Evolutionary conservation across 2,329 filamentous ascomycete species (phyloP).

Genomic region (Daldinia sp.): DNA sequence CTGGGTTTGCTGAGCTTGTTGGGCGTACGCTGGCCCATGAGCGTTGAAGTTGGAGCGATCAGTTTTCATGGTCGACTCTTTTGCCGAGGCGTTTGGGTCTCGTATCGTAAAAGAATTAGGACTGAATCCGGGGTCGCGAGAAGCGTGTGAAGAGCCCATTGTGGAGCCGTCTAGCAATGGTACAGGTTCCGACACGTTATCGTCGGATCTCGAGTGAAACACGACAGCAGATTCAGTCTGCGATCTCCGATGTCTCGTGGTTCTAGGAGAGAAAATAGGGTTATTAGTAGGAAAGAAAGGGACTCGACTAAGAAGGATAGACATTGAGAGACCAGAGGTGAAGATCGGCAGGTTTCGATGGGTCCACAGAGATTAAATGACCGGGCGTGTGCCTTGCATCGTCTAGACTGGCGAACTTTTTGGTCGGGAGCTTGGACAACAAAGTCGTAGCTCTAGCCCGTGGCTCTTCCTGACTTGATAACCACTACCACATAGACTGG

Average conservation of each 20-base stretch:
- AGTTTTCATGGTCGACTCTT: conserved; percentile 24
- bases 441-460: conserved; percentile 17
- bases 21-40: conserved; percentile 27
- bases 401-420: conserved; percentile 21
- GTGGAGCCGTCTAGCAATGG: conserved; percentile 33
- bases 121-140: conserved; percentile 32
- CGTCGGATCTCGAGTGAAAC: conserved; percentile 36
- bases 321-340: conserved; percentile 28
- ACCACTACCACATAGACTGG: conserved; percentile 12
- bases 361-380: conserved; percentile 40
- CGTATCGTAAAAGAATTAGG: conserved; percentile 32
- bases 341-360: conserved; percentile 40
- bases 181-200: conserved; percentile 36
- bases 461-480: conserved; percentile 5
- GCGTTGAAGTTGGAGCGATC: conserved; percentile 34
- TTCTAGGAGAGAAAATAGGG: conserved; percentile 30
- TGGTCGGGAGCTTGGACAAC: conserved; percentile 13
- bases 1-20: conserved; percentile 36
- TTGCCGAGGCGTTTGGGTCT: conserved; percentile 19
- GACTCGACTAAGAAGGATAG: conserved; percentile 12
- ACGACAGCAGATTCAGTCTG: conserved; percentile 39
- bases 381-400: conserved; percentile 35
- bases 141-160: conserved; percentile 31
- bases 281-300: conserved; percentile 30
- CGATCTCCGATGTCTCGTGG: conserved; percentile 39